phyloP scores from a whole-genome alignment of 805 yeast species.

The Candida tallmaniae region DNA sequence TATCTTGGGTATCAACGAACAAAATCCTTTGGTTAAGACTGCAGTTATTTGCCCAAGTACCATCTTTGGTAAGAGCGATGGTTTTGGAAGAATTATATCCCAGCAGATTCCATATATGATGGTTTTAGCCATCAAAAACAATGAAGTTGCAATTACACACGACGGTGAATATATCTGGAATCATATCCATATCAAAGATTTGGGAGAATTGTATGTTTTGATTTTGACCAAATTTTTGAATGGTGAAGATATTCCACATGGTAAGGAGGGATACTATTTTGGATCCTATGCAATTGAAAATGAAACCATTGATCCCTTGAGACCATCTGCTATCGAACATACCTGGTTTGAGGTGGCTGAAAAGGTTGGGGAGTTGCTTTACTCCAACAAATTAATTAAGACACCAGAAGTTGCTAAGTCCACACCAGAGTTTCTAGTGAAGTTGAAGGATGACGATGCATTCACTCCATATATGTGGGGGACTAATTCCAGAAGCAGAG shows the following conservation, averaged over 20 bases:
- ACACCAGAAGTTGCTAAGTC: conserved; percentile 15
- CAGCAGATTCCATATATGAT: conserved; percentile 26
- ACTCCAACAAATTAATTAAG: conserved; percentile 10
- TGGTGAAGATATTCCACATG: conserved; percentile 20
- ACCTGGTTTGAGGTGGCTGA: conserved; percentile 25
- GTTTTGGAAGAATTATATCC: conserved; percentile 24
- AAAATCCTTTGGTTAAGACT: conserved; percentile 25
- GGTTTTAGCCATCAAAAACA: conserved; percentile 12
- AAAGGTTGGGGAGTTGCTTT: conserved; percentile 16
- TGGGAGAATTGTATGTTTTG: conserved; percentile 7
- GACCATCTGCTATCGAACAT: conserved; percentile 16
- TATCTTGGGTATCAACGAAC: conserved; percentile 22
- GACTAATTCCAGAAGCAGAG: conserved; percentile 22
- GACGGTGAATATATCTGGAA: conserved; percentile 31
- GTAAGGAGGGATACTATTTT: conserved; percentile 33
- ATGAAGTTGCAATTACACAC: conserved; percentile 22
- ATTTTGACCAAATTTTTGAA: conserved; percentile 18
- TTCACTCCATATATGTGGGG: conserved; percentile 21
- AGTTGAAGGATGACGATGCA: conserved; percentile 9
- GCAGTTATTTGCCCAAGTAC: conserved; percentile 29
- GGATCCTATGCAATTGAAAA: conserved; percentile 15
- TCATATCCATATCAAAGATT: conserved; percentile 2
- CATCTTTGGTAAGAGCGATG: conserved; percentile 27
- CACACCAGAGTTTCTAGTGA: conserved; percentile 12
- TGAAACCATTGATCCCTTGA: conserved; percentile 9